These are phyloP conservation scores for Inga leiocalycina DNA, from an alignment of 306 rosid species.

Conservation along the genomic window DNA sequence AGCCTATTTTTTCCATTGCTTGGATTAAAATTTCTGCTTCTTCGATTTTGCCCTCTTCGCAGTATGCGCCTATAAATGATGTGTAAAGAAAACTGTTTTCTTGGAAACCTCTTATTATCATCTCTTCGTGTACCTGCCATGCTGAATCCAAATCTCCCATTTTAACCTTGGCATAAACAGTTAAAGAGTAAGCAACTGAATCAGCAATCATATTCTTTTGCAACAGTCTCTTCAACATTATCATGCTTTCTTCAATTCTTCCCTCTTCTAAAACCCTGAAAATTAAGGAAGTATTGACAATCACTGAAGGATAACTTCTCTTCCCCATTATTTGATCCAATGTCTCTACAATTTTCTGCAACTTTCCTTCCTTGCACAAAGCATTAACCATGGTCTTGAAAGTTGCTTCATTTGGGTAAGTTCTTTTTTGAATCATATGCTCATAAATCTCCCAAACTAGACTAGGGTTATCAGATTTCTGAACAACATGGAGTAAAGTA, in stretches of 20 bases:
- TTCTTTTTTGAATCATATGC: slow-evolving; percentile 62
- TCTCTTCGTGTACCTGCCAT: slow-evolving; percentile 54
- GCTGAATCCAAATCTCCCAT: slow-evolving; percentile 51
- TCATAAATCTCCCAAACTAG: slow-evolving; percentile 75
- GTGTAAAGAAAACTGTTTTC: slow-evolving; percentile 67
- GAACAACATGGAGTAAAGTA: slow-evolving; percentile 55
- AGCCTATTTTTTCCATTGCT: slow-evolving; percentile 62
- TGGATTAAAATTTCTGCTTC: slow-evolving; percentile 55
- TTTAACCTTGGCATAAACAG: slow-evolving; percentile 54
- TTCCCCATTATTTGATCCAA: slow-evolving; percentile 61
- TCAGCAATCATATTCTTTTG: slow-evolving; percentile 72
- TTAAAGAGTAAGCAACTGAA: slow-evolving; percentile 62
- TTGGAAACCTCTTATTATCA: slow-evolving; percentile 68
- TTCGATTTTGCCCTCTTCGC: slow-evolving; percentile 57
- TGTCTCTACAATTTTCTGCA: slow-evolving; percentile 50
- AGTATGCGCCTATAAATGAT: slow-evolving; percentile 61
- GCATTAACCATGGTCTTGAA: slow-evolving; percentile 60
- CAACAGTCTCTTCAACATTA: slow-evolving; percentile 71
- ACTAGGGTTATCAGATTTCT: slow-evolving; percentile 44
- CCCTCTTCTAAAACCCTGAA: slow-evolving; percentile 58
- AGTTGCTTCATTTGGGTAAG: slow-evolving; percentile 56
- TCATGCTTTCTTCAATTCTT: slow-evolving; percentile 52
- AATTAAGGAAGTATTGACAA: slow-evolving; percentile 59
- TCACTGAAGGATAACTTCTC: slow-evolving; percentile 57
- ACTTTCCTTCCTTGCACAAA: slow-evolving; percentile 77